A percentile compares a stretch with the other conserved stretches of the same genome.
Evolutionary conservation across 202 grass and related monocot species (phyloP).

Genomic region (Panicum virgatum): DNA sequence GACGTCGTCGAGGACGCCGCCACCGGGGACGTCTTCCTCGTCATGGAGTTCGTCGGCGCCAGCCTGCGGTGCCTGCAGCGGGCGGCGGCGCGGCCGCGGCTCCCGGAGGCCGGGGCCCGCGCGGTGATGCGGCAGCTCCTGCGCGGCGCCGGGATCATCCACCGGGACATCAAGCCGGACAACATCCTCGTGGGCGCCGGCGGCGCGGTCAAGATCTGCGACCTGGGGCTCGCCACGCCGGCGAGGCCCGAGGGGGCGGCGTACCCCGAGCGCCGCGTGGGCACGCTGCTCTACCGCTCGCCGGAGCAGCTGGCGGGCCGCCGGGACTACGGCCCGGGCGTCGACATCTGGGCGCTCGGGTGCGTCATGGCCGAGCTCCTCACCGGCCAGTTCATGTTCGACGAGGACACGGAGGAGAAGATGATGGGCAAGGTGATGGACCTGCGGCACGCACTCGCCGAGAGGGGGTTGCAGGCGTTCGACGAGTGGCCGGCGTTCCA

Average conservation of each 20-base stretch:
- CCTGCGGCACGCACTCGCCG: background rate
- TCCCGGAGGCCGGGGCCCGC: background rate
- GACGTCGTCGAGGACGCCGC: slow-evolving; percentile 1
- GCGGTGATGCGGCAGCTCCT: slow-evolving; percentile 16
- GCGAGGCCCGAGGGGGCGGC: background rate
- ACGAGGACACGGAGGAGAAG: slow-evolving; percentile 8
- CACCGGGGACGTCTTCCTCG: slow-evolving; percentile 10
- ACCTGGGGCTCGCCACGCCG: slow-evolving; percentile 25
- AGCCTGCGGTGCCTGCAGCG: background rate
- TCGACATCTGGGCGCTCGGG: slow-evolving; percentile 51
- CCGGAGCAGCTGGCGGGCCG: slow-evolving; percentile 27
- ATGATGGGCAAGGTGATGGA: slow-evolving; percentile 5
- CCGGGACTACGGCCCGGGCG: background rate
- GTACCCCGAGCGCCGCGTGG: background rate
- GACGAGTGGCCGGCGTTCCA: slow-evolving; percentile 1
- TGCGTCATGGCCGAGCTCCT: slow-evolving; percentile 52
- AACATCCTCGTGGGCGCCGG: background rate
- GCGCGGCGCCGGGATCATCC: slow-evolving; percentile 15
- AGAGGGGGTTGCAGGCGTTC: background rate
- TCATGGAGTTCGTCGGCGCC: slow-evolving; percentile 32
- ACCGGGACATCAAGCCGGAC: slow-evolving; percentile 39
- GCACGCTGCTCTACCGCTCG: slow-evolving; percentile 32
- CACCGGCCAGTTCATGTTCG: slow-evolving; percentile 29
- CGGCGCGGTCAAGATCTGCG: slow-evolving; percentile 43
- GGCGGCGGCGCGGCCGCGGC: background rate